These are phyloP conservation scores for Dioscorea zingiberensis DNA, from an alignment of 106 monocot genomes.

Conservation along the genomic window DNA sequence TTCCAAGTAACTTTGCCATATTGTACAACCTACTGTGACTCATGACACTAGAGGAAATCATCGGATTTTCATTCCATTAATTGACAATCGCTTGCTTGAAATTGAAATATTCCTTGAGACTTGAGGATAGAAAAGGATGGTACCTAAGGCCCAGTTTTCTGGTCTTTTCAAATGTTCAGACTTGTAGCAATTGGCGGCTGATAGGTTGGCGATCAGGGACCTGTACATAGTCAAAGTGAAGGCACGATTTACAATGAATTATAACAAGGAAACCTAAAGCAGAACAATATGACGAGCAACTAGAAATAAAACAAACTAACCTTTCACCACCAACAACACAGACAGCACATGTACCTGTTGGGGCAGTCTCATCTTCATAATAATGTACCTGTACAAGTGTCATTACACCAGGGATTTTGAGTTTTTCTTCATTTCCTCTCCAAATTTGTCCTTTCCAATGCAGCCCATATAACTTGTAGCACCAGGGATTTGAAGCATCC, in stretches of 20 bases:
- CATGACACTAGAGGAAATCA: too few species aligned
- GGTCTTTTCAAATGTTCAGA: conserved; percentile 84
- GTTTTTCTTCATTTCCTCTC: conserved; percentile 95
- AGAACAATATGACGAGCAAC: not conserved
- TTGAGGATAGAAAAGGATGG: not conserved
- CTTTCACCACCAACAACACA: conserved; percentile 92
- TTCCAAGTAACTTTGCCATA: too few species aligned
- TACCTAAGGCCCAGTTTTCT: conserved; percentile 88
- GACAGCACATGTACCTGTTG: conserved; percentile 96
- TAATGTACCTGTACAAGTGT: conserved; percentile 62
- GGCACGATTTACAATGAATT: not conserved
- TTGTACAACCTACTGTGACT: too few species aligned
- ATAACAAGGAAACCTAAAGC: not conserved
- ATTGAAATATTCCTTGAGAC: too few species aligned
- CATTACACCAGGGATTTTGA: conserved; percentile 40
- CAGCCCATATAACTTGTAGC: conserved; percentile 95
- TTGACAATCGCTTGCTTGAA: too few species aligned
- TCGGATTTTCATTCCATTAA: too few species aligned
- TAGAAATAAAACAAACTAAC: conserved; percentile 18
- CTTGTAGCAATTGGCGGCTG: conserved; percentile 89
- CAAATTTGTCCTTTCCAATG: conserved; percentile 96
- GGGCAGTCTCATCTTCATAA: conserved; percentile 60
- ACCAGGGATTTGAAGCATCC: conserved; percentile 98
- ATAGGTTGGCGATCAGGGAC: conserved; percentile 82
- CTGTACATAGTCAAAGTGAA: conserved; percentile 28